These are phyloP conservation scores for Cairneyella variabilis DNA, from an alignment of 495 filamentous ascomycete genomes.

Conservation along the genomic window DNA sequence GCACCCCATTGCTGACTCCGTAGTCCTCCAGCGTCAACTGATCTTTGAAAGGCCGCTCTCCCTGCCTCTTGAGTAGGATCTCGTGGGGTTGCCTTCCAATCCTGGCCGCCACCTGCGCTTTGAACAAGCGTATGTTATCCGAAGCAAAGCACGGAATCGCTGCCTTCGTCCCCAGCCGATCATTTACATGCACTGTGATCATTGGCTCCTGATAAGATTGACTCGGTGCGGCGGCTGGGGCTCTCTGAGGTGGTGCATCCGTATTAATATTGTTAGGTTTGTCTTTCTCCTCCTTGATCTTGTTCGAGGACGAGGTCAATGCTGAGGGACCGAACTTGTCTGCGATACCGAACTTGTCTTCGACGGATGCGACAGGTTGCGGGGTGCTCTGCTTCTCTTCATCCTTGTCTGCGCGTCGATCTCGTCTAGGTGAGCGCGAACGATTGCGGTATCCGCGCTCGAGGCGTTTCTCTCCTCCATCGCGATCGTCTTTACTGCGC, in stretches of 20 bases:
- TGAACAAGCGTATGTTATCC: slow-evolving; percentile 82
- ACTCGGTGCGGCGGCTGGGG: slow-evolving; percentile 27
- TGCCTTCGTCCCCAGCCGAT: slow-evolving; percentile 85
- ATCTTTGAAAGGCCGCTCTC: slow-evolving; percentile 89
- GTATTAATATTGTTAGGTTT: too few relatives aligned
- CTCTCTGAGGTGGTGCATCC: slow-evolving; percentile 21
- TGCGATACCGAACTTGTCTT: slow-evolving; percentile 27
- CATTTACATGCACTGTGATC: slow-evolving; percentile 91
- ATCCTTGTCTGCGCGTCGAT: slow-evolving; percentile 6
- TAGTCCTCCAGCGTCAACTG: slow-evolving; percentile 82
- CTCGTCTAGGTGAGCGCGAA: slow-evolving; percentile 22
- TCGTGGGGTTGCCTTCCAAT: slow-evolving; percentile 87
- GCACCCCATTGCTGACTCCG: slow-evolving; percentile 82
- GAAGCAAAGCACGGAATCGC: slow-evolving; percentile 80
- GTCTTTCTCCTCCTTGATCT: slow-evolving; percentile 5
- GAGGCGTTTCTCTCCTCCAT: slow-evolving; percentile 38
- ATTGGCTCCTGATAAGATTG: slow-evolving; percentile 59
- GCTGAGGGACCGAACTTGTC: slow-evolving; percentile 23
- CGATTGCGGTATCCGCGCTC: slow-evolving; percentile 54
- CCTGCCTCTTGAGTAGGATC: slow-evolving; percentile 87
- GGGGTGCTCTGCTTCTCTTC: not conserved
- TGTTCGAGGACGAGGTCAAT: not conserved
- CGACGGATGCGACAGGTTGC: slow-evolving; percentile 7
- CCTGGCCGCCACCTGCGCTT: slow-evolving; percentile 79
- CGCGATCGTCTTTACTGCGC: slow-evolving; percentile 40